Evolutionary conservation across 2,329 filamentous ascomycete genomes (phyloP).

Genomic region (Phialocephala sp.): DNA sequence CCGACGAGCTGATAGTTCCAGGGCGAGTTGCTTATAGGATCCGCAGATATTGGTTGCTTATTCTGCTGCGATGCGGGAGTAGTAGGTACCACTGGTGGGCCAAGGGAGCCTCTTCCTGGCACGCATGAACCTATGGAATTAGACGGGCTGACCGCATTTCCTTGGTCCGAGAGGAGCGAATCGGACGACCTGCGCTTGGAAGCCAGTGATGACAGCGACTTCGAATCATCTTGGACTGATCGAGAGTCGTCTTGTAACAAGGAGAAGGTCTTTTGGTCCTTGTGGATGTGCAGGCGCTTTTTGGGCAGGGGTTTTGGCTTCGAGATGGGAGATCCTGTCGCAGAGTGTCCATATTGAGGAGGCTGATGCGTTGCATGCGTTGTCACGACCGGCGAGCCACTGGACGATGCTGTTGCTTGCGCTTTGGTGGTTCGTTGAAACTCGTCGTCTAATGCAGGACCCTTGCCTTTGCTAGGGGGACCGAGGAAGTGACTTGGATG

Average conservation of each 20-base stretch:
- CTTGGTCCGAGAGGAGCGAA: constrained; percentile 33
- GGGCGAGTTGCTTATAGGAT: constrained; percentile 41
- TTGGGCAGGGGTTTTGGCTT: constrained; percentile 36
- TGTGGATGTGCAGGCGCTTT: constrained; percentile 40
- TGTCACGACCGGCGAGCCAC: constrained; percentile 35
- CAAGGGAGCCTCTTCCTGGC: constrained; percentile 28
- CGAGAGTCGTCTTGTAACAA: constrained; percentile 37
- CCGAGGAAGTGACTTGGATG: constrained; percentile 41
- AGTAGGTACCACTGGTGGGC: constrained; percentile 29
- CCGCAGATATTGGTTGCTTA: constrained; percentile 37
- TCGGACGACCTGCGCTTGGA: constrained; percentile 36
- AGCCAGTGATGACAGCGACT: constrained; percentile 32
- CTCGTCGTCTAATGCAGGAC: constrained; percentile 33
- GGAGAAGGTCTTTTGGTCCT: constrained; percentile 43
- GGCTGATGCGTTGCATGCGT: constrained; percentile 35
- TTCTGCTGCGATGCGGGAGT: constrained; percentile 36
- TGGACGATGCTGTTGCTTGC: constrained; percentile 28
- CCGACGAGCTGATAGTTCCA: constrained; percentile 44
- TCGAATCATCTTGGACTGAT: constrained; percentile 29
- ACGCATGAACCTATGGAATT: constrained; percentile 41
- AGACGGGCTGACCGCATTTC: constrained; percentile 31
- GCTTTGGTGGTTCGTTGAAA: constrained; percentile 38
- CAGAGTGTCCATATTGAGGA: constrained; percentile 35
- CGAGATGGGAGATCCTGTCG: constrained; percentile 37
- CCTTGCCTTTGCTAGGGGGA: constrained; percentile 30